These are phyloP conservation scores for Trichoderma sp. DNA, from an alignment of 2,329 filamentous ascomycete species.

Conservation along the genomic window DNA sequence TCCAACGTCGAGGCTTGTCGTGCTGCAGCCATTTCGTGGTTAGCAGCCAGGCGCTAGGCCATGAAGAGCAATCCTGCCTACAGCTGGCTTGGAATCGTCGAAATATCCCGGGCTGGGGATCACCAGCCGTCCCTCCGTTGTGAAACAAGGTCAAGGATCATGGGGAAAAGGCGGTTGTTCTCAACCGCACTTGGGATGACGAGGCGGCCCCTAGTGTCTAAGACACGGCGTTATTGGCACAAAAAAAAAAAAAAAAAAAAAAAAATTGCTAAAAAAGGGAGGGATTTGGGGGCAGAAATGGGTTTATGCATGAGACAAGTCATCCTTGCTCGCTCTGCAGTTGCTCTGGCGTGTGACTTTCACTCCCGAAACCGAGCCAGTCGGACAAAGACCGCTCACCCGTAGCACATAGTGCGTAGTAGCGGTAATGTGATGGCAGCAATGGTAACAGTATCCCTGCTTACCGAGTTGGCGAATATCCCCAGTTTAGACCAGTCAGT, in stretches of 20 bases:
- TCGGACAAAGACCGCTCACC: constrained; percentile 8
- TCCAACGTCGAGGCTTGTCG: not conserved
- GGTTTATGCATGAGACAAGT: constrained; percentile 4
- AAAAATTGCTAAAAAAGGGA: no score
- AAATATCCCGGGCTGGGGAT: not conserved
- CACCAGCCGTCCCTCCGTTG: not conserved
- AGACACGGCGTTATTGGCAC: not conserved
- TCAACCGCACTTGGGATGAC: not conserved
- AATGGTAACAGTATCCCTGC: not conserved
- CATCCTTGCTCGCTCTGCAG: not conserved
- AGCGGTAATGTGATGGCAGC: not conserved
- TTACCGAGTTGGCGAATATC: not conserved
- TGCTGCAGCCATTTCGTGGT: not conserved
- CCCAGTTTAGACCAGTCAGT: not conserved
- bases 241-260: no score
- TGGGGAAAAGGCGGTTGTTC: not conserved
- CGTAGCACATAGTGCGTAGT: not conserved
- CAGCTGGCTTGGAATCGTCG: not conserved
- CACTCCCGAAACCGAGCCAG: not conserved
- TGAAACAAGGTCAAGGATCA: not conserved
- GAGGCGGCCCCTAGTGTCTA: not conserved
- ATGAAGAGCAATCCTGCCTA: constrained; percentile 5
- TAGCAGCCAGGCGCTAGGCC: constrained; percentile 11
- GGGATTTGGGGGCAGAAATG: constrained; percentile 2
- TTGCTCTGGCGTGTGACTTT: not conserved